Percentiles rank a stretch among this genome's conserved stretches.
Evolutionary conservation across 306 rosid species (phyloP).

Genomic region (Quillaja saponaria): DNA sequence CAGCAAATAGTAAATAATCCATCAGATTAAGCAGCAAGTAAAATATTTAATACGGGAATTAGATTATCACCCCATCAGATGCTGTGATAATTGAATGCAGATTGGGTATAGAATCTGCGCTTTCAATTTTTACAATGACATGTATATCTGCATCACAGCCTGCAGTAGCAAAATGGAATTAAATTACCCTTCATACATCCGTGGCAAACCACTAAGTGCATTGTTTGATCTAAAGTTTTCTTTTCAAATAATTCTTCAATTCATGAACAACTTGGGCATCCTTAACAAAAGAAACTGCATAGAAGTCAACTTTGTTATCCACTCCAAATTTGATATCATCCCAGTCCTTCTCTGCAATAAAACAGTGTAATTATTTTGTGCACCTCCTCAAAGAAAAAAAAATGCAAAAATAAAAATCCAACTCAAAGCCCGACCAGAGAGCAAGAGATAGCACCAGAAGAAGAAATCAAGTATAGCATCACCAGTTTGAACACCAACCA

Average conservation of each 20-base stretch:
- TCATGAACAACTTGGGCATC: conserved; percentile 93
- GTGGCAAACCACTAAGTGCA: conserved; percentile 10
- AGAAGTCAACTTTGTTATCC: conserved; percentile 92
- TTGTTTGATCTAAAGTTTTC: conserved; percentile 35
- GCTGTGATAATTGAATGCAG: conserved; percentile 88
- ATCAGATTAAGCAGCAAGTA: background rate
- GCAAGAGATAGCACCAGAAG: background rate
- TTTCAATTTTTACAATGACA: conserved; percentile 91
- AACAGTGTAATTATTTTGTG: conserved; percentile 22
- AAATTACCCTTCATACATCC: conserved; percentile 14
- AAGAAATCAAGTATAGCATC: conserved; percentile 13
- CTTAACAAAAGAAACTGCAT: conserved; percentile 99
- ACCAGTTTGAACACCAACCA: conserved; percentile 50
- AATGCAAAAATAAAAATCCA: background rate
- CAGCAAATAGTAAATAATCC: conserved; percentile 5
- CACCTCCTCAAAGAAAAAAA: conserved; percentile 2
- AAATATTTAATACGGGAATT: conserved; percentile 1
- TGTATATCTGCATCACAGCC: conserved; percentile 85
- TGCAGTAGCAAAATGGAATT: conserved; percentile 42
- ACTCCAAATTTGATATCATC: conserved; percentile 98
- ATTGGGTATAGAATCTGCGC: conserved; percentile 94
- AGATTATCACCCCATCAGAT: conserved; percentile 57
- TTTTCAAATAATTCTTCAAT: conserved; percentile 82
- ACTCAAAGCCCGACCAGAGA: conserved; percentile 2
- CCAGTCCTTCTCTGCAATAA: conserved; percentile 97